Evolutionary conservation across 352 stramenopile species (phyloP).

Genomic region (Pythium vanterpoolii): DNA sequence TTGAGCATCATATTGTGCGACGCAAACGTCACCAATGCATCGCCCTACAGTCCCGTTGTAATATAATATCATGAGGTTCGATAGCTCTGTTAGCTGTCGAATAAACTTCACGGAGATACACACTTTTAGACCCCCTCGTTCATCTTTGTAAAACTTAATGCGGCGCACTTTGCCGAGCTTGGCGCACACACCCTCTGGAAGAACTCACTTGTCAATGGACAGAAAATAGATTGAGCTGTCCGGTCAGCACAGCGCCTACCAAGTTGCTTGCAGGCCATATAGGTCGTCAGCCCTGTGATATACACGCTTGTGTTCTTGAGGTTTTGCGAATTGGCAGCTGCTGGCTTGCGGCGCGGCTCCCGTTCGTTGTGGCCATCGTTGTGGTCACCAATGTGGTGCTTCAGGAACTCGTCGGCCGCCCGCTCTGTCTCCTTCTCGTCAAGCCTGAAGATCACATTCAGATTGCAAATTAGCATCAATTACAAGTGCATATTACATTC

Average conservation of each 20-base stretch:
- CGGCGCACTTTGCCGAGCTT: slow-evolving; percentile 80
- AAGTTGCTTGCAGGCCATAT: slow-evolving; percentile 80
- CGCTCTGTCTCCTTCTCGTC: slow-evolving; percentile 42
- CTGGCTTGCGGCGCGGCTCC: slow-evolving; percentile 13
- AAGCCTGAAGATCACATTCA: slow-evolving; percentile 27
- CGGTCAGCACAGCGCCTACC: slow-evolving; percentile 29
- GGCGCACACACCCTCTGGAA: slow-evolving; percentile 69
- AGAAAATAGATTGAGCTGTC: no score
- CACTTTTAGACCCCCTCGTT: slow-evolving; percentile 72
- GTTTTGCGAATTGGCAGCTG: background rate
- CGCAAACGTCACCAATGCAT: slow-evolving; percentile 80
- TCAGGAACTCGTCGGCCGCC: slow-evolving; percentile 45
- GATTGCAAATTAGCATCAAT: background rate
- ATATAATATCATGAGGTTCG: background rate
- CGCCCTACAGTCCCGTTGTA: slow-evolving; percentile 41
- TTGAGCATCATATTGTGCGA: slow-evolving; percentile 61
- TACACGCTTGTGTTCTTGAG: slow-evolving; percentile 74
- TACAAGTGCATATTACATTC: background rate
- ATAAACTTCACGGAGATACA: background rate
- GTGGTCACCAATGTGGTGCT: slow-evolving; percentile 11
- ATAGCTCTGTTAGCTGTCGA: background rate
- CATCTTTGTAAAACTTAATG: slow-evolving; percentile 86
- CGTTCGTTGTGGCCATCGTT: background rate
- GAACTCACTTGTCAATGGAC: background rate
- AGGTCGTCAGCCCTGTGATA: slow-evolving; percentile 72